phyloP scores from a whole-genome alignment of 768 basidiomycete genomes.

The Naganishia randhawae region DNA sequence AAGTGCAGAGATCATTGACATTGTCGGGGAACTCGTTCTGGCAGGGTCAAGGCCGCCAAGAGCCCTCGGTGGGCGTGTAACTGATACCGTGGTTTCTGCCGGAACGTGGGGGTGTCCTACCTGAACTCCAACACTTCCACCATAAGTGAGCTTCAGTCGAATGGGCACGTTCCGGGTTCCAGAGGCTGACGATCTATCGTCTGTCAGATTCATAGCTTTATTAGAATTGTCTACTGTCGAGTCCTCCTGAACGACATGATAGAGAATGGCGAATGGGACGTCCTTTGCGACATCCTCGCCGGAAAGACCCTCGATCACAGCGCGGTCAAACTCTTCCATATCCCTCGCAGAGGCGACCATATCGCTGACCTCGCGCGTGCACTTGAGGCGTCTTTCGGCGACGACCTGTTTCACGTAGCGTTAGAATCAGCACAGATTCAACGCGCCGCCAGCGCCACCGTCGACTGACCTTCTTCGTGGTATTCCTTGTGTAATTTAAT shows the following conservation, averaged over 20 bases:
- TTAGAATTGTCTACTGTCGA: not conserved
- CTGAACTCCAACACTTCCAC: constrained; percentile 43
- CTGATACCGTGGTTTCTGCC: constrained; percentile 6
- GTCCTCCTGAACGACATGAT: constrained; percentile 34
- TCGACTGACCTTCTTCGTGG: constrained; percentile 39
- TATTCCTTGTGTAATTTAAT: constrained; percentile 46
- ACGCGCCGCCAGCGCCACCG: not conserved
- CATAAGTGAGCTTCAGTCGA: constrained; percentile 31
- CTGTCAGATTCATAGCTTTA: constrained; percentile 22
- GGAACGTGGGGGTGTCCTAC: constrained; percentile 38
- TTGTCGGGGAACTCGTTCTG: constrained; percentile 35
- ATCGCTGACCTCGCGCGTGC: constrained; percentile 44
- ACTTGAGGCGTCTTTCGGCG: constrained; percentile 40
- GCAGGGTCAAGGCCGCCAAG: constrained; percentile 26
- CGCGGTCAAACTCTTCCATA: constrained; percentile 41
- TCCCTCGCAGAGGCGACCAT: constrained; percentile 36
- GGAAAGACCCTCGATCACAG: constrained; percentile 40
- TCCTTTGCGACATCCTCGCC: constrained; percentile 37
- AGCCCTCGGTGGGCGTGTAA: constrained; percentile 2
- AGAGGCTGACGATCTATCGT: not conserved
- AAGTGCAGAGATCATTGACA: constrained; percentile 37
- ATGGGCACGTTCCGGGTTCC: not conserved
- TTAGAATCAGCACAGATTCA: not conserved
- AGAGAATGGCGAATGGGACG: constrained; percentile 43
- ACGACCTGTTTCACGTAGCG: constrained; percentile 17